phyloP scores from a whole-genome alignment of 148 eudicot genomes.

The Polygonum aviculare region DNA sequence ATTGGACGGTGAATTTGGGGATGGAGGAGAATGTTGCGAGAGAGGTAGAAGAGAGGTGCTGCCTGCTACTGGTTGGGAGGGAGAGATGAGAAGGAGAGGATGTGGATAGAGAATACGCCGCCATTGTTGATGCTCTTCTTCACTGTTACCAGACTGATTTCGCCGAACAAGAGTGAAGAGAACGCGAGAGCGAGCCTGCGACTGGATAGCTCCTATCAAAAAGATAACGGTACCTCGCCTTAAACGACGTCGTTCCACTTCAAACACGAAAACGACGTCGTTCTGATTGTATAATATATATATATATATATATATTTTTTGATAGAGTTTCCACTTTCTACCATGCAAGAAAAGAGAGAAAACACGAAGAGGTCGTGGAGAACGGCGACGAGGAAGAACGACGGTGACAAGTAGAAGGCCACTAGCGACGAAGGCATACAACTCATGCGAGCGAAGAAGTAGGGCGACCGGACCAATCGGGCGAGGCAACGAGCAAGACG shows the following conservation, averaged over 20 bases:
- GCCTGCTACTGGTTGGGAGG: not conserved
- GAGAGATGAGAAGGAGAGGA: not conserved
- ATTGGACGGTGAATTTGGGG: conserved; percentile 6
- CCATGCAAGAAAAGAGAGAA: too few relatives aligned
- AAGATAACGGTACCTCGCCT: not conserved
- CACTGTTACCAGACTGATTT: not conserved
- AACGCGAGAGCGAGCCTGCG: not conserved
- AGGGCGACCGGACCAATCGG: too few relatives aligned
- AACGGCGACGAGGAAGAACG: too few relatives aligned
- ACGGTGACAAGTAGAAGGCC: too few relatives aligned
- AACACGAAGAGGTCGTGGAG: too few relatives aligned
- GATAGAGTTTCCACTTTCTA: too few relatives aligned
- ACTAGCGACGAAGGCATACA: too few relatives aligned
- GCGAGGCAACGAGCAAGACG: too few relatives aligned
- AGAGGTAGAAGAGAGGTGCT: conserved; percentile 1
- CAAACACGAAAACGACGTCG: too few relatives aligned
- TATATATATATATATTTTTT: too few relatives aligned
- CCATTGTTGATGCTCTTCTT: not conserved
- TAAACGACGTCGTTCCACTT: not conserved
- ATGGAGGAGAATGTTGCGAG: not conserved
- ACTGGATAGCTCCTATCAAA: not conserved
- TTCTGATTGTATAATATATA: too few relatives aligned
- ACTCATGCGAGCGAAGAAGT: too few relatives aligned
- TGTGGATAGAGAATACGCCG: conserved; percentile 8
- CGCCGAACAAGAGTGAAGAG: not conserved